Conservation (phyloP, 768 basidiomycete species). For the Xanthoconium stramineum region DNA sequence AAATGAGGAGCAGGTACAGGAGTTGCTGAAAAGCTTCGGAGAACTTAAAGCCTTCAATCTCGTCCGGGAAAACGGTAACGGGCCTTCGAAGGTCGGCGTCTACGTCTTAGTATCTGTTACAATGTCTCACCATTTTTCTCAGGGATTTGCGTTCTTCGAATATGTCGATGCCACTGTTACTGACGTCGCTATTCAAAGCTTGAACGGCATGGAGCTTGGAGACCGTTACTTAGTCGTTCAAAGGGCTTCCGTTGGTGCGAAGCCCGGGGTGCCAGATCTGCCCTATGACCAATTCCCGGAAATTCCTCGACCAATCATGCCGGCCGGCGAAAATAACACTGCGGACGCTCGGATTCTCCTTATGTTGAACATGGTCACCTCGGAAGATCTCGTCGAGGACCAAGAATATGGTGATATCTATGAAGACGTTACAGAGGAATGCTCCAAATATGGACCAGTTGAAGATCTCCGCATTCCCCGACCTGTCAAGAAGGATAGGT, state of each 20-base stretch:
- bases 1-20: conserved; percentile 98
- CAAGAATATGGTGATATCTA: conserved; percentile 91
- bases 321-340: conserved; percentile 64
- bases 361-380: conserved; percentile 97
- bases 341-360: conserved; percentile 81
- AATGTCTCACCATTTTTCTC: conserved; percentile 4
- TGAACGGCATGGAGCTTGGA: conserved; percentile 97
- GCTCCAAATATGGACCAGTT: conserved; percentile 72
- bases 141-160: conserved; percentile 99
- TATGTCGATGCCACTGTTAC: conserved; percentile 88
- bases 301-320: conserved; percentile 85
- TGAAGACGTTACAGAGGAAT: conserved; percentile 93
- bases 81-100: conserved; percentile 72
- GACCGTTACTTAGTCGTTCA: conserved; percentile 96
- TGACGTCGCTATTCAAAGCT: conserved; percentile 92
- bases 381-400: conserved; percentile 88
- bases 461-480: conserved; percentile 87
- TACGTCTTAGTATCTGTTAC: background rate
- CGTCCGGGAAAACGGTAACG: conserved; percentile 90
- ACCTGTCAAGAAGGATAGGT: conserved; percentile 82
- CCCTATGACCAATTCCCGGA: conserved; percentile 81
- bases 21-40: conserved; percentile 94
- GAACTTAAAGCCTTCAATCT: conserved; percentile 98
- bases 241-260: conserved; percentile 91
- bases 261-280: conserved; percentile 61